Evolutionary conservation across 2,329 filamentous ascomycete species (phyloP), one percentile per base, ranked within the genome.

Genomic region (Botrytis sinoallii): DNA sequence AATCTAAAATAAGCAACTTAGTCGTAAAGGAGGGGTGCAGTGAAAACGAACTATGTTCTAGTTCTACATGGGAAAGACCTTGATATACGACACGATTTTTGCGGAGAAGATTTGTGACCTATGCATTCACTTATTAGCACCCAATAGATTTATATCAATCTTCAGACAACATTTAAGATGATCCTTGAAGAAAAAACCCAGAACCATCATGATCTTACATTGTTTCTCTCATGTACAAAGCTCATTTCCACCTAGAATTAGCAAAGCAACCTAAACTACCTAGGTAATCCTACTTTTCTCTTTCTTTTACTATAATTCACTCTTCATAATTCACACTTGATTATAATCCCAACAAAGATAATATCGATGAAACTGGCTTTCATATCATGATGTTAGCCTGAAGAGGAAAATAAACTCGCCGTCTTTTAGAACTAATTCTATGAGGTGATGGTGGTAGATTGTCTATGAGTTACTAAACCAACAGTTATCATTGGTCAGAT

Each of bases 101-200:
- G 12, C 6, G 4, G 10, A 14, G 5, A 10, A 52, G 25, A 25
- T 14, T 5, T n/a, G 10, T 14, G 4, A 52, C 22, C 48, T 52
- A 52, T 12, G 4, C 22, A 48, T 52, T 52, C 4, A 25, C 25
- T 52, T 25, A 6, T 52, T 52, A 10, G 12, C 10, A n/a, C 25
- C 6, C 25, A 52, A n/a, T n/a, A 25, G 4, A n/a, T 52, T 25
- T 6, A 12, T n/a, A 14, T n/a, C 25, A n/a, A 52, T 6, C 6
- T 14, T 14, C 9, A n/a, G 5, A n/a, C 10, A 52, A 52, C 25
- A n/a, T 0, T 1, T 3, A 14, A 14, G 10, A n/a, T n/a, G 1
- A n/a, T 5, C 25, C 22, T 25, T 25, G 22, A 9, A 25, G 4
- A 12, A 2, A 2, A 6, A 6, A 2, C 6, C 10, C 3, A 52